Evolutionary conservation across 345 rosid species (phyloP), one percentile per base, ranked within the genome.

Genomic region (Mallotus nudiflorus): DNA sequence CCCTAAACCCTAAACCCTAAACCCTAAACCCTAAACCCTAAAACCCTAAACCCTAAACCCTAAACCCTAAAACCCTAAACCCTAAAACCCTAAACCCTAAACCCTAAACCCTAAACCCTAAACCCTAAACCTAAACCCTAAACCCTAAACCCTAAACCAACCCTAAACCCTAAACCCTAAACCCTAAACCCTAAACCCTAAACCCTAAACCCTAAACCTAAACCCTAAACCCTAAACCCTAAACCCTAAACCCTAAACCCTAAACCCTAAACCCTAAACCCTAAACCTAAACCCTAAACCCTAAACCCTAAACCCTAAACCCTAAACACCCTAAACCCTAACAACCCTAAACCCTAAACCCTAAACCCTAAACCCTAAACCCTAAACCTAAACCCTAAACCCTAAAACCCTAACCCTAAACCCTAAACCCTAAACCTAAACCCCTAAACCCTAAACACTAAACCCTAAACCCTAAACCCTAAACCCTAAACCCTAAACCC

Each of bases 151-250:
- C n/a, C n/a, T n/a, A n/a, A n/a, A n/a, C n/a, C n/a, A n/a, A n/a
- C n/a, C n/a, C n/a, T n/a, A n/a, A n/a, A 65, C 79, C 79, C 66
- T 29, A 74, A 74, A 29, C 77, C 77, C 42, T 20, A 74, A 74
- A 35, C 77, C 77, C 52, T n/a, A 74, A 71, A 29, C 73, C 73
- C 54, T n/a, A 74, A 74, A 58, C 77, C 77, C 67, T 33, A 50
- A 67, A 73, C 76, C 77, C 77, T 66, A 73, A 66, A 66, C 77
- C 77, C 71, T 55, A 66, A 73, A 66, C 77, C 73, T 62, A 68
- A 68, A 75, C 78, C 78, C 78, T 68, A 62, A 75, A 75, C 73
- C 73, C 77, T 59, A 68, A 68, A 75, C 73, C 69, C 73, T 69
- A 68, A 62, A 75, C 73, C 78, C 78, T 62, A 61, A 68, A 75